Conservation (phyloP, 2,329 filamentous ascomycete species). For the Cladosporium sp. region DNA sequence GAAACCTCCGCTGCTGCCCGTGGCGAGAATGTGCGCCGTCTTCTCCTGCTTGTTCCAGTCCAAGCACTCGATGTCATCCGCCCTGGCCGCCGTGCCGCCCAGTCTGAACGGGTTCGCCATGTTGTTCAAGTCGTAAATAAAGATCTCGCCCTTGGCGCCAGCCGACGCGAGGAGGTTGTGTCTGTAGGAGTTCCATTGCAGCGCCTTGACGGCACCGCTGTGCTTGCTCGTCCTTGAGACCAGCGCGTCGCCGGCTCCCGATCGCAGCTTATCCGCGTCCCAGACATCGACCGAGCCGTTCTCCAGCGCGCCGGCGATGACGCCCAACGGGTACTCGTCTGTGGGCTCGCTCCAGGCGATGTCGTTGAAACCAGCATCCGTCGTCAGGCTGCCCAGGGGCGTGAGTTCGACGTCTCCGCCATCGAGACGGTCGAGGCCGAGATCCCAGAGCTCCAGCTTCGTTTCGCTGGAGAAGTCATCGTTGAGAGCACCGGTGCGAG, state of each 20-base stretch:
- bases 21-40: constrained; percentile 92
- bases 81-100: constrained; percentile 80
- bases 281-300: constrained; percentile 91
- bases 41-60: constrained; percentile 89
- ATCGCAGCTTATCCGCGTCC: constrained; percentile 71
- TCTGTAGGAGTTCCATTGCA: constrained; percentile 94
- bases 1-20: constrained; percentile 87
- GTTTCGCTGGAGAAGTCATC: constrained; percentile 98
- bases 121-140: constrained; percentile 92
- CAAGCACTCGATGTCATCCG: constrained; percentile 92
- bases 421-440: constrained; percentile 72
- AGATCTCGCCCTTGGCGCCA: constrained; percentile 92
- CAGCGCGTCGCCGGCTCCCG: constrained; percentile 59
- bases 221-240: constrained; percentile 88
- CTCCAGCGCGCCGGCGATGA: constrained; percentile 93
- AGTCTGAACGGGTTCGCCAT: constrained; percentile 82
- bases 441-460: constrained; percentile 93
- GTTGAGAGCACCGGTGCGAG: constrained; percentile 89
- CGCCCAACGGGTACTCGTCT: constrained; percentile 72
- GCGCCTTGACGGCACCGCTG: constrained; percentile 83
- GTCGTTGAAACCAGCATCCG: constrained; percentile 95
- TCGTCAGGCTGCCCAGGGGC: constrained; percentile 76
- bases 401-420: constrained; percentile 80
- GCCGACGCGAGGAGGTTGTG: constrained; percentile 89
- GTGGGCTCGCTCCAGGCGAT: constrained; percentile 88